Conservation (phyloP, 768 basidiomycete genomes). For the Calocera viscosa region DNA sequence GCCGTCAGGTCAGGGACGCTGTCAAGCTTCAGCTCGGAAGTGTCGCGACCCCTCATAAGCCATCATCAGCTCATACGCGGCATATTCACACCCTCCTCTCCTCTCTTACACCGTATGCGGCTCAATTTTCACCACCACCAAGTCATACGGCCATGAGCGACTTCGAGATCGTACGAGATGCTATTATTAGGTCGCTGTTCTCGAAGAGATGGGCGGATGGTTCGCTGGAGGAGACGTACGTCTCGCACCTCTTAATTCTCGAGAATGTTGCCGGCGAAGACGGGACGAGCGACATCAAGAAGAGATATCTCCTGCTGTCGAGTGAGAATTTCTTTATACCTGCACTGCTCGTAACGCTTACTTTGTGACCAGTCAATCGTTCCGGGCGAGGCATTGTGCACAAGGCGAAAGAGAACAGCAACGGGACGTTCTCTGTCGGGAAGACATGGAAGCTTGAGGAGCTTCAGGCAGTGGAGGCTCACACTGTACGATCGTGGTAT, state of each 20-base stretch:
- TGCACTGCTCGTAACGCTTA: constrained; percentile 13
- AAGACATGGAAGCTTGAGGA: constrained; percentile 89
- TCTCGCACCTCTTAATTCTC: constrained; percentile 85
- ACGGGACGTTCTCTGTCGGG: constrained; percentile 88
- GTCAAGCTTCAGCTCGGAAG: background rate
- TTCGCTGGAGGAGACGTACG: constrained; percentile 61
- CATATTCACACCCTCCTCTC: background rate
- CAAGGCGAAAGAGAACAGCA: constrained; percentile 93
- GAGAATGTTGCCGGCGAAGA: constrained; percentile 65
- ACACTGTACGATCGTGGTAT: constrained; percentile 37
- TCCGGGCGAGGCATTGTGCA: constrained; percentile 65
- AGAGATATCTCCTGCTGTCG: constrained; percentile 81
- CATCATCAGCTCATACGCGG: constrained; percentile 4
- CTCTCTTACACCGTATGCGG: background rate
- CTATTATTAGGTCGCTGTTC: constrained; percentile 75
- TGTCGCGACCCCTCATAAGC: constrained; percentile 1
- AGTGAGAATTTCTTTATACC: constrained; percentile 42
- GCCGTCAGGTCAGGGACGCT: too few species aligned
- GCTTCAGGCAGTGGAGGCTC: constrained; percentile 64
- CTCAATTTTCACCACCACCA: background rate
- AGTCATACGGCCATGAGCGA: constrained; percentile 11
- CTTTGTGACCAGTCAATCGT: constrained; percentile 36
- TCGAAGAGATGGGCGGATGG: constrained; percentile 53
- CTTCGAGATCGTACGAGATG: constrained; percentile 19
- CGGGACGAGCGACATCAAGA: constrained; percentile 49